phyloP scores from a whole-genome alignment of 768 basidiomycete species.

The Peribolospora baueri region DNA sequence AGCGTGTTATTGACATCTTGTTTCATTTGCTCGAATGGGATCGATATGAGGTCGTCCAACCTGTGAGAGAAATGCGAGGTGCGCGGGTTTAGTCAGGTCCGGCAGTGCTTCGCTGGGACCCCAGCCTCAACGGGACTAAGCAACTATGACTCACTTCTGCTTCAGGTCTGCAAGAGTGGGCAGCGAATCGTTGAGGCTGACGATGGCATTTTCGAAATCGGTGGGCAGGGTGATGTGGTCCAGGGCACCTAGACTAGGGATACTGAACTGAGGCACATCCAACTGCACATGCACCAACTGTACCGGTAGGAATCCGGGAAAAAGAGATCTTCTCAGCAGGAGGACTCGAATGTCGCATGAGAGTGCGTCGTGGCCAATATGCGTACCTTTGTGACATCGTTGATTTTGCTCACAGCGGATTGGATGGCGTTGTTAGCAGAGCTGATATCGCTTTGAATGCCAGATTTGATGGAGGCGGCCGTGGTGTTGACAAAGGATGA shows the following conservation, averaged over 20 bases:
- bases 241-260: slow-evolving; percentile 49
- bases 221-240: slow-evolving; percentile 57
- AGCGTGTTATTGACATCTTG: slow-evolving; percentile 74
- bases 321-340: too few species aligned
- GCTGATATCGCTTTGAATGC: too few species aligned
- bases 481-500: too few species aligned
- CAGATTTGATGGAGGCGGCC: too few species aligned
- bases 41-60: slow-evolving; percentile 30
- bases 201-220: slow-evolving; percentile 45
- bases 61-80: slow-evolving; percentile 20
- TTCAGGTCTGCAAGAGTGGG: slow-evolving; percentile 58
- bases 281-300: slow-evolving; percentile 31
- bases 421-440: too few species aligned
- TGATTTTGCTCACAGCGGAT: too few species aligned
- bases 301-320: too few species aligned
- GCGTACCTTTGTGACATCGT: too few species aligned
- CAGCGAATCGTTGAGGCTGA: slow-evolving; percentile 51
- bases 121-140: too few species aligned
- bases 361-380: too few species aligned
- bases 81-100: neutral
- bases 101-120: too few species aligned
- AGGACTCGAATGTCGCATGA: too few species aligned
- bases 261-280: slow-evolving; percentile 39
- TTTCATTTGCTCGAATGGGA: slow-evolving; percentile 69
- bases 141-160: slow-evolving; percentile 16